These are phyloP conservation scores for Jaltomata sinuosa DNA, from an alignment of 257 asterid genomes.

Conservation along the genomic window DNA sequence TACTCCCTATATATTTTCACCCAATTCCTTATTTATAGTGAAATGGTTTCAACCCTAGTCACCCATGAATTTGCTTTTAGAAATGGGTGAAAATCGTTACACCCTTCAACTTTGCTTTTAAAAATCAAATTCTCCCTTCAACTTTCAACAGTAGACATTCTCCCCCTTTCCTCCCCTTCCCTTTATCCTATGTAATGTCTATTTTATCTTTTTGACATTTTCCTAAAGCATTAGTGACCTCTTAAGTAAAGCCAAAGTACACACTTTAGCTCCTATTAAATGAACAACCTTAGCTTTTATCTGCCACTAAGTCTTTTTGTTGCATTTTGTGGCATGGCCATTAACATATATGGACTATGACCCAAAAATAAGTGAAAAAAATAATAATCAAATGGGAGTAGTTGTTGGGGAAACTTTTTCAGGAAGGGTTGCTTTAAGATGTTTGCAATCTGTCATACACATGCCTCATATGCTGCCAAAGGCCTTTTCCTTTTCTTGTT, in stretches of 20 bases:
- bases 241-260: not conserved
- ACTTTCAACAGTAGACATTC: too few species aligned
- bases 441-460: conserved; percentile 4
- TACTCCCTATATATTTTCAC: too few species aligned
- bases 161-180: too few species aligned
- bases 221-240: not conserved
- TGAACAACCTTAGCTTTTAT: not conserved
- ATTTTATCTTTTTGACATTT: too few species aligned
- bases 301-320: not conserved
- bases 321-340: not conserved
- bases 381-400: not conserved
- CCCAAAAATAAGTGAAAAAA: not conserved
- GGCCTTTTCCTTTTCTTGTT: not conserved
- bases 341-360: not conserved
- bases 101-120: too few species aligned
- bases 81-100: too few species aligned
- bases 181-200: too few species aligned
- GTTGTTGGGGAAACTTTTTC: not conserved
- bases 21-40: too few species aligned
- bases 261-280: not conserved
- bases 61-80: not conserved
- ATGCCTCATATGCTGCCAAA: conserved; percentile 3
- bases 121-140: too few species aligned
- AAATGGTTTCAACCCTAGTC: not conserved
- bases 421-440: not conserved